These are phyloP conservation scores for Colletotrichum lupini DNA, from an alignment of 2,329 filamentous ascomycete species.

Conservation along the genomic window DNA sequence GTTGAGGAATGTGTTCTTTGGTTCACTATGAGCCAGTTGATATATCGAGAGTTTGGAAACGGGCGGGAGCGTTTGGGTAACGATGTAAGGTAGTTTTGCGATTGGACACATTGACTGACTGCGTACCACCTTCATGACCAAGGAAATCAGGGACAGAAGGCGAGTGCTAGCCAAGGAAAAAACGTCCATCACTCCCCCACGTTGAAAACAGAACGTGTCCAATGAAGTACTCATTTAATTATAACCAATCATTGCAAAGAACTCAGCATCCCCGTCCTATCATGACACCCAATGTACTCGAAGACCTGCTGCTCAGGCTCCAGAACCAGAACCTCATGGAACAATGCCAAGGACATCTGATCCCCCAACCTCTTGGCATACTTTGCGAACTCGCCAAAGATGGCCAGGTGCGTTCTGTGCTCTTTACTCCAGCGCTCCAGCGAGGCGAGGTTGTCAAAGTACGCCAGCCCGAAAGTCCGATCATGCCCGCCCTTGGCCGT, in stretches of 20 bases:
- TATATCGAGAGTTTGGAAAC: no score
- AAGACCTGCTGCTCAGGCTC: constrained; percentile 51
- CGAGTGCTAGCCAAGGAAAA: no score
- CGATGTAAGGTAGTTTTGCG: no score
- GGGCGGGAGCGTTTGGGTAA: no score
- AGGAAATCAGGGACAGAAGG: no score
- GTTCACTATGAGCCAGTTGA: no score
- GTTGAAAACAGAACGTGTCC: no score
- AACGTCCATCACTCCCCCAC: no score
- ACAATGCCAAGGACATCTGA: constrained; percentile 48
- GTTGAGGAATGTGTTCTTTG: no score
- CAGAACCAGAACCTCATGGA: constrained; percentile 53
- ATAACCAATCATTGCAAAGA: not conserved
- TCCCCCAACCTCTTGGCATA: constrained; percentile 50
- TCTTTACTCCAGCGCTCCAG: constrained; percentile 53
- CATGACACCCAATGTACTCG: constrained; percentile 54
- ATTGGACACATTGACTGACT: no score
- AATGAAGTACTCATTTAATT: no score
- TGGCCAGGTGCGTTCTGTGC: constrained; percentile 52
- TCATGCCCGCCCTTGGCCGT: constrained; percentile 40
- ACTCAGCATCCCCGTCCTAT: constrained; percentile 46
- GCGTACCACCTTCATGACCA: no score
- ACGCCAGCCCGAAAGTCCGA: constrained; percentile 53
- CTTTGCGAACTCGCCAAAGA: constrained; percentile 51
- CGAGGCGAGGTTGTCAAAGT: constrained; percentile 51